phyloP scores from a whole-genome alignment of 2,329 filamentous ascomycete species.

The Scopulariopsis brevicaulis region DNA sequence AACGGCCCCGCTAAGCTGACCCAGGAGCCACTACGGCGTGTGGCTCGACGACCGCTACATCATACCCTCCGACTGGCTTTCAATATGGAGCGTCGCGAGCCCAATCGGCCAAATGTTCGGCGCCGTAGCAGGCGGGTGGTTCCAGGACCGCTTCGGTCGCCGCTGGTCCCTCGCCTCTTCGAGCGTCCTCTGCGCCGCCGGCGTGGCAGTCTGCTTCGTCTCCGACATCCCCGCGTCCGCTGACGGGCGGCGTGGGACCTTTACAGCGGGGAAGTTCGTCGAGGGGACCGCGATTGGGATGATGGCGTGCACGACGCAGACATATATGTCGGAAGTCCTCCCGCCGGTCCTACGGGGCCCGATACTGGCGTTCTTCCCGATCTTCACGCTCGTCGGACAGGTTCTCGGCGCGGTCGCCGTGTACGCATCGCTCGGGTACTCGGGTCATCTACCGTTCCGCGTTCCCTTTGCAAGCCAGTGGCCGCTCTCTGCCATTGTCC shows the following conservation, averaged over 20 bases:
- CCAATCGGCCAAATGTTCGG: slow-evolving; percentile 26
- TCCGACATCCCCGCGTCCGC: slow-evolving; percentile 9
- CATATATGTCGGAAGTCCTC: slow-evolving; percentile 38
- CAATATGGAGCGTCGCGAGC: slow-evolving; percentile 28
- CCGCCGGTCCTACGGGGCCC: slow-evolving; percentile 32
- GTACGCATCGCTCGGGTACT: slow-evolving; percentile 16
- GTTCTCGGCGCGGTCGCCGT: slow-evolving; percentile 31
- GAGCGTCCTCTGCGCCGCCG: slow-evolving; percentile 22
- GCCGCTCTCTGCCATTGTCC: slow-evolving; percentile 27
- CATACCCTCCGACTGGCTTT: slow-evolving; percentile 29
- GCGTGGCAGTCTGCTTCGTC: slow-evolving; percentile 19
- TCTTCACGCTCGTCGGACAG: slow-evolving; percentile 35
- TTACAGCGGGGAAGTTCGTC: slow-evolving; percentile 31
- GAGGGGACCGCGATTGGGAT: slow-evolving; percentile 32
- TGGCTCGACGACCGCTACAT: slow-evolving; percentile 18
- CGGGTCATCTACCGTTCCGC: slow-evolving; percentile 19
- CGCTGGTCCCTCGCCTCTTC: slow-evolving; percentile 21
- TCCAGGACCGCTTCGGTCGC: slow-evolving; percentile 27
- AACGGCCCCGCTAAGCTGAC: too few species aligned
- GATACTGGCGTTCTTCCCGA: slow-evolving; percentile 34
- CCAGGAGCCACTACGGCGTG: slow-evolving; percentile 20
- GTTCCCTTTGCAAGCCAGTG: slow-evolving; percentile 31
- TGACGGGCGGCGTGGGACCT: slow-evolving; percentile 19
- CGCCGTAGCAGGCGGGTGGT: slow-evolving; percentile 21
- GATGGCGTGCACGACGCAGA: slow-evolving; percentile 28